These are phyloP conservation scores for Stephania yunnanensis DNA, from an alignment of 164 flowering plant genomes.

Conservation along the genomic window DNA sequence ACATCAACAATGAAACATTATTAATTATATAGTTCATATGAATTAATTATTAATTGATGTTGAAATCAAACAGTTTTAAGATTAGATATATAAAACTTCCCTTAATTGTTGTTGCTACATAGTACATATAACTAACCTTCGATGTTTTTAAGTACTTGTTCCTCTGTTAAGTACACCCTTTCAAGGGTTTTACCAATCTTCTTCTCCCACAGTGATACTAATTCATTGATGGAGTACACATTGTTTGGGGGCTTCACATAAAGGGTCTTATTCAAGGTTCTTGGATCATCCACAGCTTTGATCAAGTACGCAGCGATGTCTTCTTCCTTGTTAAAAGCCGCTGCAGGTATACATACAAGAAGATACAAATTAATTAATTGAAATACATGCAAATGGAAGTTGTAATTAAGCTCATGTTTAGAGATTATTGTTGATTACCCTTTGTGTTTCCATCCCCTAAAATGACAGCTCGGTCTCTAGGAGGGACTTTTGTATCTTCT, in stretches of 20 bases:
- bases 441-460: constrained; percentile 53
- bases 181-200: constrained; percentile 63
- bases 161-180: constrained; percentile 46
- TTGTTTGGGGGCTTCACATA: constrained; percentile 48
- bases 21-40: too few relatives aligned
- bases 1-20: background rate
- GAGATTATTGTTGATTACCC: constrained; percentile 18
- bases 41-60: too few relatives aligned
- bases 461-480: constrained; percentile 43
- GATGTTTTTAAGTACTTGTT: constrained; percentile 51
- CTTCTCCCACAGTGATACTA: constrained; percentile 63
- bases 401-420: too few relatives aligned
- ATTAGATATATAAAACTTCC: too few relatives aligned
- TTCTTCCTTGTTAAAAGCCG: constrained; percentile 44
- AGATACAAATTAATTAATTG: too few relatives aligned
- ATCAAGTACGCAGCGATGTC: constrained; percentile 63
- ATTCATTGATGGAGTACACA: constrained; percentile 46
- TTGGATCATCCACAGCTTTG: constrained; percentile 55
- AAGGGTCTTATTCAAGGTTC: constrained; percentile 62
- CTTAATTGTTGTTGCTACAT: too few relatives aligned
- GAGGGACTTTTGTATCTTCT: constrained; percentile 36
- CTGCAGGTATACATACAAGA: constrained; percentile 21
- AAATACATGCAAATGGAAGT: too few relatives aligned
- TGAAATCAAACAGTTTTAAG: too few relatives aligned
- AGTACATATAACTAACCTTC: constrained; percentile 34